phyloP scores from a whole-genome alignment of 139 green algal species.

The Tetraselmis chui region DNA sequence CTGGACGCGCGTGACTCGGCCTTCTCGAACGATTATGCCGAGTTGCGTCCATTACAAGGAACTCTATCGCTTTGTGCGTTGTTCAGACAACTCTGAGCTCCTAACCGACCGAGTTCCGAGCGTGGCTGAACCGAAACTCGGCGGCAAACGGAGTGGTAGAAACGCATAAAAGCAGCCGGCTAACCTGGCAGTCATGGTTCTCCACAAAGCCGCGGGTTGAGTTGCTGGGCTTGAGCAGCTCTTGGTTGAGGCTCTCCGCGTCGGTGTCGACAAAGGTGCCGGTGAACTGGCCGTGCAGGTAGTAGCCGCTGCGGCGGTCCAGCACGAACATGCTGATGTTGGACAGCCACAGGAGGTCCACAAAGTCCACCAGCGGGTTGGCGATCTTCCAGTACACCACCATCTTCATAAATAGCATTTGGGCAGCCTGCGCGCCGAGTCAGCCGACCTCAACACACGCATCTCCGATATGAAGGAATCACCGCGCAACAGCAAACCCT shows the following conservation, averaged over 20 bases:
- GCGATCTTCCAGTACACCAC: conserved; percentile 14
- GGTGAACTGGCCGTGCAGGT: conserved; percentile 23
- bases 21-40: too few species aligned
- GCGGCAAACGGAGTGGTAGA: too few species aligned
- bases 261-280: conserved; percentile 19
- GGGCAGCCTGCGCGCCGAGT: not conserved
- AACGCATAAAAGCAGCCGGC: too few species aligned
- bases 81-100: too few species aligned
- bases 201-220: not conserved
- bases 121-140: too few species aligned
- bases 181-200: not conserved
- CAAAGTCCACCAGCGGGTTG: conserved; percentile 16
- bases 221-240: not conserved
- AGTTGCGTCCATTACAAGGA: too few species aligned
- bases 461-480: too few species aligned
- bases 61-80: too few species aligned
- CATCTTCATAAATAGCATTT: conserved; percentile 18
- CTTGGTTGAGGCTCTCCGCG: conserved; percentile 4
- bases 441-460: too few species aligned
- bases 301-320: conserved; percentile 20
- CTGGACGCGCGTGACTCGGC: too few species aligned
- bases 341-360: conserved; percentile 22
- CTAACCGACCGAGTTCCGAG: too few species aligned
- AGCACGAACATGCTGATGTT: conserved; percentile 26
- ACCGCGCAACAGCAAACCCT: too few species aligned